phyloP scores from a whole-genome alignment of 495 filamentous ascomycete genomes.

The Tuber microsphaerosporum region DNA sequence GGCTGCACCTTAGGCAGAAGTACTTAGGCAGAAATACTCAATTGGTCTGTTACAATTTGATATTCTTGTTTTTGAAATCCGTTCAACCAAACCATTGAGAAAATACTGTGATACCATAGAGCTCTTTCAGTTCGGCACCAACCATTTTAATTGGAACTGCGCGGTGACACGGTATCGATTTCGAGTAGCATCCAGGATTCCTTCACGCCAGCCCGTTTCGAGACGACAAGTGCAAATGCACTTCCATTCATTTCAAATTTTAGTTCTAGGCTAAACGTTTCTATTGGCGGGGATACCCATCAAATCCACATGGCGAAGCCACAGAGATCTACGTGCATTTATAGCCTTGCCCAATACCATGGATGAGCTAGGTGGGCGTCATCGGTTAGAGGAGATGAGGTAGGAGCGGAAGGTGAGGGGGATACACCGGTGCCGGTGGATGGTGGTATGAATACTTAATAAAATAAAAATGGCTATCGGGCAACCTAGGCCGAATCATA shows the following conservation, averaged over 20 bases:
- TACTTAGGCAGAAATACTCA: background rate
- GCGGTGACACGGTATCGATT: background rate
- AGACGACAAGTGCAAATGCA: background rate
- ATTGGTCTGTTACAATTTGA: background rate
- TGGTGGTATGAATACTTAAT: no score
- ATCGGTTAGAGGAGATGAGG: background rate
- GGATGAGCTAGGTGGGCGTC: background rate
- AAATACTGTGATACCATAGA: background rate
- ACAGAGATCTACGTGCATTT: background rate
- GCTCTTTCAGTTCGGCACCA: background rate
- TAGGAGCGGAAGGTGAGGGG: no score
- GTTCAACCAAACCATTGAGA: background rate
- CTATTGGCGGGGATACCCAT: background rate
- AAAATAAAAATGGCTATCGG: no score
- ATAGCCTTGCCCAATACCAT: background rate
- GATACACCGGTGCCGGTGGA: no score
- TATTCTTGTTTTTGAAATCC: background rate
- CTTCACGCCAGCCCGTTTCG: background rate
- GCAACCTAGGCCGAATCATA: no score
- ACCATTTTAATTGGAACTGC: background rate
- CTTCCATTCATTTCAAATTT: background rate
- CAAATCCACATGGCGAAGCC: background rate
- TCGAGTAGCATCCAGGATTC: background rate
- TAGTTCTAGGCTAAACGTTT: background rate
- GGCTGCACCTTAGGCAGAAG: background rate